These are phyloP conservation scores for Saccharomycopsis fermentans DNA, from an alignment of 805 yeast genomes.

Conservation along the genomic window DNA sequence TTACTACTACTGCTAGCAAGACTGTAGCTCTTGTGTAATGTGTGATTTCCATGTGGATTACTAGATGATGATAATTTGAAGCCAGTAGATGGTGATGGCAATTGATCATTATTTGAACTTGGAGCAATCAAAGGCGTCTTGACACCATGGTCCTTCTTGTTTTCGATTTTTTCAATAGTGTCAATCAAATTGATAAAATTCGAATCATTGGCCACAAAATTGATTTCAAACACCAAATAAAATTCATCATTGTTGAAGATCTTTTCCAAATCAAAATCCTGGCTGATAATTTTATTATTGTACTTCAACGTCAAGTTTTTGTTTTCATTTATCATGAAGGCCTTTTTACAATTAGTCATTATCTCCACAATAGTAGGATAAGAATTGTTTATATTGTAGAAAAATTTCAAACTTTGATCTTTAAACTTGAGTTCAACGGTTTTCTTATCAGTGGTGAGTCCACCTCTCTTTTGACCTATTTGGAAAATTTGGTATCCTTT, in stretches of 20 bases:
- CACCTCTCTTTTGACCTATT: neutral
- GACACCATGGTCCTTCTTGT: neutral
- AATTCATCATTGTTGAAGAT: constrained; percentile 6
- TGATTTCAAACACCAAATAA: constrained; percentile 4
- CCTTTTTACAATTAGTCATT: constrained; percentile 63
- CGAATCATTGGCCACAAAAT: neutral
- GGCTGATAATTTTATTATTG: constrained; percentile 2
- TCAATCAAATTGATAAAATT: neutral
- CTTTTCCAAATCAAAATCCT: constrained; percentile 11
- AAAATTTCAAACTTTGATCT: constrained; percentile 51
- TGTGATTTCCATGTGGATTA: neutral
- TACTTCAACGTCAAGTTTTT: constrained; percentile 2
- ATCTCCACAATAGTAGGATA: constrained; percentile 75
- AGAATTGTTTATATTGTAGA: constrained; percentile 52
- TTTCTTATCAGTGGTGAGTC: constrained; percentile 17
- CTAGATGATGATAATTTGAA: neutral
- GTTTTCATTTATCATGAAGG: constrained; percentile 43
- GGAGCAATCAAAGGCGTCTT: neutral
- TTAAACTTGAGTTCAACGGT: constrained; percentile 42
- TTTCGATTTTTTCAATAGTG: neutral
- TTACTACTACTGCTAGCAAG: neutral
- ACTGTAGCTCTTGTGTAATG: neutral
- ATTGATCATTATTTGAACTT: neutral
- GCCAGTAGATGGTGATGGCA: neutral
- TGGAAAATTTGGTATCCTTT: neutral